Conservation (phyloP, 2,329 filamentous ascomycete genomes). For the Aspergillus amoenus region DNA sequence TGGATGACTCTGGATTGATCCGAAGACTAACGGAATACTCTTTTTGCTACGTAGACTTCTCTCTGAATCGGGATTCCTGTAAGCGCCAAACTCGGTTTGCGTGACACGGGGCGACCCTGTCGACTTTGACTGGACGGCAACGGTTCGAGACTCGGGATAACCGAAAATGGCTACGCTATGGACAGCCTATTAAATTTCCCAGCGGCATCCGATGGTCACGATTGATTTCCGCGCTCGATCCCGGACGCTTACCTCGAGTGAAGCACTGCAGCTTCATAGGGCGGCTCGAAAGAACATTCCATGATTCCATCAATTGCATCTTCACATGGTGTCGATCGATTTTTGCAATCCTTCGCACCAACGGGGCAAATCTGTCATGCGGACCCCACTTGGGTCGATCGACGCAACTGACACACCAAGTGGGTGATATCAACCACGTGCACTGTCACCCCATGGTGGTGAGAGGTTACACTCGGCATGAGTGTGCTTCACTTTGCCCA, state of each 20-base stretch:
- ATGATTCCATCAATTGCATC: not conserved
- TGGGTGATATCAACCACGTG: conserved; percentile 2
- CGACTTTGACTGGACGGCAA: conserved; percentile 9
- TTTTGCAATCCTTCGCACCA: not conserved
- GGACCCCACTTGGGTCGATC: conserved; percentile 1
- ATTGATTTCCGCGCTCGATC: not conserved
- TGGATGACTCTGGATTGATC: conserved; percentile 17
- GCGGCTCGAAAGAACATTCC: conserved; percentile 9
- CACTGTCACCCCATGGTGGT: not conserved
- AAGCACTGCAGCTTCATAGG: conserved; percentile 6
- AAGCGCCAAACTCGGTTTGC: conserved; percentile 21
- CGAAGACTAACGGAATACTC: conserved; percentile 35
- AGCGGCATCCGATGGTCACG: not conserved
- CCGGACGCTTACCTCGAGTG: conserved; percentile 1
- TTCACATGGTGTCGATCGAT: not conserved
- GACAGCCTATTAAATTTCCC: conserved; percentile 4
- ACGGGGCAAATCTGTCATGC: not conserved
- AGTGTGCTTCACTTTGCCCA: not conserved
- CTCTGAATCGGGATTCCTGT: conserved; percentile 50
- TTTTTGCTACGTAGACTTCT: conserved; percentile 42
- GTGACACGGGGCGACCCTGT: conserved; percentile 12
- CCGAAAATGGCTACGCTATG: conserved; percentile 1
- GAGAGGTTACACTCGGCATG: not conserved
- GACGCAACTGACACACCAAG: not conserved
- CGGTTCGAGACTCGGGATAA: conserved; percentile 2